A percentile compares a stretch with the other conserved stretches of the same genome.
These are phyloP conservation scores for Eleusine indica DNA, from an alignment of 176 grass and related monocot genomes.

Conservation along the genomic window DNA sequence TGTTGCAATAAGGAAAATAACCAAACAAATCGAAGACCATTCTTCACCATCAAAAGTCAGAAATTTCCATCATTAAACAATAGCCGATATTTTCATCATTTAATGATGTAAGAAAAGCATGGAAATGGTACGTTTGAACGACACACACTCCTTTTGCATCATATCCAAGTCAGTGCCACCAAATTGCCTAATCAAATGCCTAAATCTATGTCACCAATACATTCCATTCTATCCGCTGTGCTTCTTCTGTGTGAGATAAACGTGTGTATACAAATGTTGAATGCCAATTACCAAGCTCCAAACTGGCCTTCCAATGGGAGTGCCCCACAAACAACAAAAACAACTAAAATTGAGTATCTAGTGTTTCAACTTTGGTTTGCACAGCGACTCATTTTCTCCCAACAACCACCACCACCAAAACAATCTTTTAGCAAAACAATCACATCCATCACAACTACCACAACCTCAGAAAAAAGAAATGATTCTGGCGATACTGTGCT, in stretches of 20 bases:
- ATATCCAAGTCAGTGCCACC: constrained; percentile 3
- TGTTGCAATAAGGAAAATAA: not conserved
- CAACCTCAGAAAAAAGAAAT: not conserved
- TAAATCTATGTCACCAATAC: constrained; percentile 9
- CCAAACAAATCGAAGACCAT: not conserved
- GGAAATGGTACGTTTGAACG: not conserved
- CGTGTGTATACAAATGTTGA: not conserved
- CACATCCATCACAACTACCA: constrained; percentile 19
- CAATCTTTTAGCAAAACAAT: constrained; percentile 11
- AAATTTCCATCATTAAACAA: not conserved
- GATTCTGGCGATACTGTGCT: not conserved
- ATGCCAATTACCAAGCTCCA: not conserved
- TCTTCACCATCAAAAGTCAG: not conserved
- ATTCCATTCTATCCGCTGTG: not conserved
- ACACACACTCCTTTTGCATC: not conserved
- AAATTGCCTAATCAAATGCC: constrained; percentile 14
- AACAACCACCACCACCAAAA: constrained; percentile 27
- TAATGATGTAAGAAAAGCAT: not conserved
- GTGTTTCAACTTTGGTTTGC: constrained; percentile 25
- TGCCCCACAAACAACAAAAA: not conserved
- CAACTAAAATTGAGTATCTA: not conserved
- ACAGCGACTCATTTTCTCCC: constrained; percentile 30
- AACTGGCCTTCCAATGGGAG: not conserved
- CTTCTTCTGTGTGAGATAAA: not conserved
- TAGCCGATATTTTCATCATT: not conserved